Conservation (phyloP, 1,284 basidiomycete genomes). For the Sanghuangporus baumii region DNA sequence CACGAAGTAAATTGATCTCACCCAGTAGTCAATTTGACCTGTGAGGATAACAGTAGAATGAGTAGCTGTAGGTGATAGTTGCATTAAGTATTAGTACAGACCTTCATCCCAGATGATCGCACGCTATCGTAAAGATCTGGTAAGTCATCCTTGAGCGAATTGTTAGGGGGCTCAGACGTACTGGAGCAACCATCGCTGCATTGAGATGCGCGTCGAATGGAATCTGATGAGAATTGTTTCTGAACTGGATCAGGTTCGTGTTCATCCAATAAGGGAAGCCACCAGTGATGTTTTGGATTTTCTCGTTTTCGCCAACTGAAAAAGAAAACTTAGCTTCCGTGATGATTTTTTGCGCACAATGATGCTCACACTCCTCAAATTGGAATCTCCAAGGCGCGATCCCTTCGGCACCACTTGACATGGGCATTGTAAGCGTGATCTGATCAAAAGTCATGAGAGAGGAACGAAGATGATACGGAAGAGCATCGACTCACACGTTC, state of each 20-base stretch:
- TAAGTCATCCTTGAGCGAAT: background rate
- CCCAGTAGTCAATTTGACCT: slow-evolving; percentile 20
- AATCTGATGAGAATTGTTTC: slow-evolving; percentile 16
- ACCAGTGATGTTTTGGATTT: slow-evolving; percentile 18
- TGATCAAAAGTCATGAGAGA: background rate
- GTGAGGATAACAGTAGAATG: background rate
- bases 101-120: slow-evolving; percentile 21
- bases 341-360: background rate
- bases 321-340: background rate
- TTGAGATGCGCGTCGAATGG: slow-evolving; percentile 21
- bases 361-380: slow-evolving; percentile 16
- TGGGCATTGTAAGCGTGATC: slow-evolving; percentile 20
- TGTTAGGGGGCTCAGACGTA: background rate
- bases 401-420: slow-evolving; percentile 20
- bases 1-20: no score
- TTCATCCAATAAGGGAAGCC: slow-evolving; percentile 19
- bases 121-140: slow-evolving; percentile 5
- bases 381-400: slow-evolving; percentile 20
- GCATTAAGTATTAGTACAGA: background rate
- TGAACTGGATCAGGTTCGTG: slow-evolving; percentile 18
- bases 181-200: slow-evolving; percentile 18
- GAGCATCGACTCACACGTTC: slow-evolving; percentile 12
- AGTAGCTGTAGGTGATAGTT: no score
- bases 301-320: slow-evolving; percentile 20
- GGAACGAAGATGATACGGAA: background rate